Evolutionary conservation across 495 filamentous ascomycete genomes (phyloP), one percentile per base, ranked within the genome.

Genomic region (Collariella sp.): DNA sequence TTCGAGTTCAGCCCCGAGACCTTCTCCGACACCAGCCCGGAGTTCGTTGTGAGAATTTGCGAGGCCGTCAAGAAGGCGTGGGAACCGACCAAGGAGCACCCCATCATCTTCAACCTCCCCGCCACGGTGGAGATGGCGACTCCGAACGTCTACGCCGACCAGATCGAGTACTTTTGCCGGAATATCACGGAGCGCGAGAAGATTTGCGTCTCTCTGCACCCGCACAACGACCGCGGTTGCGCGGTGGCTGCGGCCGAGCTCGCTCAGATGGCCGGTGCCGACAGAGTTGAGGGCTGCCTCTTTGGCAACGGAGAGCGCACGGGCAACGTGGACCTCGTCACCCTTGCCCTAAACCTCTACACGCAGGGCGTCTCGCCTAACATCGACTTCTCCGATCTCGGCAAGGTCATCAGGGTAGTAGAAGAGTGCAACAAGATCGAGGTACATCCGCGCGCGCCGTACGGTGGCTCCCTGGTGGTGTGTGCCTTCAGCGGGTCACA

Each of bases 1-100:
- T 95, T 89, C 62, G 91, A 97, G 70, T 98, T 97, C 75, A 91
- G 86, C 34, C 93, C 93, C 13, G 93, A 98, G 76, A 94, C 88
- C 12, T 98, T 97, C 76, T 95, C 89, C 5, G 93, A 96, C 67
- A 87, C 87, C 13, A 81, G 86, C 57, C 83, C 86, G 11, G 90
- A 91, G 23, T 96, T 86, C 65, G 87, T 84, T 10, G 72, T 96
- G 20, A 68, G 83, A 62, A 81, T 97, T 31, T 98, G 93, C 67
- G 87, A 96, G 67, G 91, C 91, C 23, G 91, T 96, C 55, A 97
- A 96, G 77, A 83, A 76, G n/a, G 91, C 90, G 1, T 98, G 93
- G 93, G 91, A 76, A 49, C 91, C 93, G 6, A 81, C 83, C 0
- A 83, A 72, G 18, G 79, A 91, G 66, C 84, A 86, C 62, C 88